Evolutionary conservation across 2,329 filamentous ascomycete species (phyloP).

Genomic region (Magnaporthiopsis incrustans): DNA sequence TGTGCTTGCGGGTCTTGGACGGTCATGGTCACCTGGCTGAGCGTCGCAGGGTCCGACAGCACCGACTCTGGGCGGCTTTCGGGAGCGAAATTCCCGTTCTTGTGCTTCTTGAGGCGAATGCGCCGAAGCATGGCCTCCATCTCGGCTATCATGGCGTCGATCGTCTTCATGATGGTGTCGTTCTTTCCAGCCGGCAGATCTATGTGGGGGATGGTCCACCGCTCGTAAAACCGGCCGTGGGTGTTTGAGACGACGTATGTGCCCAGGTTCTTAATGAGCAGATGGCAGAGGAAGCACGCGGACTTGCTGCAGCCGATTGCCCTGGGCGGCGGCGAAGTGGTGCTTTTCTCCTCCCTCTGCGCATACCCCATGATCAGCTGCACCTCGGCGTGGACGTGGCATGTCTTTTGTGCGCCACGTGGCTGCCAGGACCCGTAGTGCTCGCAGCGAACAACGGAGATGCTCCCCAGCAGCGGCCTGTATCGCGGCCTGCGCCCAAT

Average conservation of each 20-base stretch:
- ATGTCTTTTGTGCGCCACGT: slow-evolving; percentile 1
- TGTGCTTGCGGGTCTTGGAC: neutral
- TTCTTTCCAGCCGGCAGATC: neutral
- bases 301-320: slow-evolving; percentile 9
- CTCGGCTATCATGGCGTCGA: neutral
- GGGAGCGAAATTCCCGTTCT: neutral
- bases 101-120: neutral
- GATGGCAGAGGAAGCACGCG: slow-evolving; percentile 5
- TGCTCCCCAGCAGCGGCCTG: neutral
- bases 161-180: neutral
- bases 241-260: slow-evolving; percentile 1
- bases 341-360: neutral
- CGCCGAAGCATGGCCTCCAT: neutral
- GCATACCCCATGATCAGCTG: slow-evolving; percentile 7
- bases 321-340: slow-evolving; percentile 1
- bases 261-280: slow-evolving; percentile 5
- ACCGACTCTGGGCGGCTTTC: slow-evolving; percentile 1
- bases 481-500: neutral
- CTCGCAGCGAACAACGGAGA: neutral
- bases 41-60: slow-evolving; percentile 1
- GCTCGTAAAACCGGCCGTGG: slow-evolving; percentile 3
- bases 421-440: neutral
- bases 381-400: slow-evolving; percentile 8
- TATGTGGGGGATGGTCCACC: slow-evolving; percentile 6
- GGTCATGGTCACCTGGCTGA: neutral